Evolutionary conservation across 306 rosid genomes (phyloP).

Genomic region (Astragalus glycyphyllos): DNA sequence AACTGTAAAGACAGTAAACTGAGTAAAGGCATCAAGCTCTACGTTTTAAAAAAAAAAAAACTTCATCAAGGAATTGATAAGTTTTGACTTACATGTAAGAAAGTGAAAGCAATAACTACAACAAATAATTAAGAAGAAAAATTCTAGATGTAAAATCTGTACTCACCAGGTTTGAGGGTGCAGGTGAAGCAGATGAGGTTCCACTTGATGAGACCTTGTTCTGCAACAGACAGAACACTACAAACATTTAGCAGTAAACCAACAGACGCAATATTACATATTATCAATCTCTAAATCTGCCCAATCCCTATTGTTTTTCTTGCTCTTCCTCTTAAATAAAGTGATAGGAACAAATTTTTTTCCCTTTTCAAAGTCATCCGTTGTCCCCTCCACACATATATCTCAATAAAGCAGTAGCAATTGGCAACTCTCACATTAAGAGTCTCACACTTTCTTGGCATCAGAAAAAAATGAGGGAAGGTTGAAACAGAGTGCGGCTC

Average conservation of each 20-base stretch:
- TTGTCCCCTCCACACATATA: neutral
- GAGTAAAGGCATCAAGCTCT: neutral
- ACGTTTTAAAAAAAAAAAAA: constrained; percentile 1
- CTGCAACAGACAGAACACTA: constrained; percentile 29
- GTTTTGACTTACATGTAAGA: neutral
- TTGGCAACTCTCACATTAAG: neutral
- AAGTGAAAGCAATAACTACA: neutral
- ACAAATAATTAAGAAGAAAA: neutral
- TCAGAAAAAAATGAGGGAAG: neutral
- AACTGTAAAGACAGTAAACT: constrained; percentile 7
- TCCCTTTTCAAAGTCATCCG: constrained; percentile 15
- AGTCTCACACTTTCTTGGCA: constrained; percentile 2
- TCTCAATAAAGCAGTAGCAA: neutral
- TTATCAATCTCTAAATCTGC: neutral
- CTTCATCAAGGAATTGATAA: constrained; percentile 13
- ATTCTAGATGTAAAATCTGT: neutral
- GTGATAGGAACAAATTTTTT: neutral
- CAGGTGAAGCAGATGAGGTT: constrained; percentile 42
- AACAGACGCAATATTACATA: constrained; percentile 17
- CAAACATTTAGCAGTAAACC: constrained; percentile 21
- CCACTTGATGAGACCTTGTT: constrained; percentile 43
- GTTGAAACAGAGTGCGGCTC: neutral
- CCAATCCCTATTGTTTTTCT: constrained; percentile 6
- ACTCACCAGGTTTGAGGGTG: constrained; percentile 39
- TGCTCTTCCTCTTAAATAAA: neutral